A percentile compares a stretch with the other conserved stretches of the same genome.
Conservation (phyloP, 148 eudicot genomes). For the Linanthus parryae region DNA sequence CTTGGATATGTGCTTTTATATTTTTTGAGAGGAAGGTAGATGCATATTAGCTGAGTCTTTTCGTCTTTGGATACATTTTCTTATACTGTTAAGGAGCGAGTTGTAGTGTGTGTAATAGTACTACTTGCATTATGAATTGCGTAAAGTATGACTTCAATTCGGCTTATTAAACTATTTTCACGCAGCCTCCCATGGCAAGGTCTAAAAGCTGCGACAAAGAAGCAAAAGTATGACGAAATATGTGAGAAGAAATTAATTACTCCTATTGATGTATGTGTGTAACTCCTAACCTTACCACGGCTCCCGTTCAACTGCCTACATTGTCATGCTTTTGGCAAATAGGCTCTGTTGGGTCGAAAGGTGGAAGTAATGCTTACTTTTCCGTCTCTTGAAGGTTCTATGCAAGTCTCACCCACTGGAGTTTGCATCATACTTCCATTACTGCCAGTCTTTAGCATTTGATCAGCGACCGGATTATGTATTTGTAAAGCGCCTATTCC, state of each 20-base stretch:
- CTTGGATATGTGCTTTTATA: slow-evolving; percentile 95
- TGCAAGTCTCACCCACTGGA: slow-evolving; percentile 99
- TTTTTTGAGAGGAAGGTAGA: slow-evolving; percentile 89
- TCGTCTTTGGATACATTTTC: too few species aligned
- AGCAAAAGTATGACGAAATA: slow-evolving; percentile 98
- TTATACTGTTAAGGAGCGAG: too few species aligned
- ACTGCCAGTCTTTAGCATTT: slow-evolving; percentile 94
- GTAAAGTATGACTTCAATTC: too few species aligned
- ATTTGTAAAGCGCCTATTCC: slow-evolving; percentile 90
- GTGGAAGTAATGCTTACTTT: too few species aligned
- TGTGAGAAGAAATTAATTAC: slow-evolving; percentile 96
- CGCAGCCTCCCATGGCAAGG: slow-evolving; percentile 99
- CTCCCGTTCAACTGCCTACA: too few species aligned
- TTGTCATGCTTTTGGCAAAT: too few species aligned
- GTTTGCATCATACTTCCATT: slow-evolving; percentile 96
- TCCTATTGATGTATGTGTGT: slow-evolving; percentile 89
- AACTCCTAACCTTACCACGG: not conserved
- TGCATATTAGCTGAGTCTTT: too few species aligned
- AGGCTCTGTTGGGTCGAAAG: too few species aligned
- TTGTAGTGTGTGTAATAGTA: too few species aligned
- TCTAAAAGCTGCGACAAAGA: slow-evolving; percentile 95
- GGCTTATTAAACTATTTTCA: slow-evolving; percentile 6
- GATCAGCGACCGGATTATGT: slow-evolving; percentile 99
- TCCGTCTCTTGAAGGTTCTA: slow-evolving; percentile 42
- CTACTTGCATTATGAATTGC: too few species aligned